Evolutionary conservation across 805 yeast genomes (phyloP), one percentile per base, ranked within the genome.

Genomic region (Nakazawaea peltata): DNA sequence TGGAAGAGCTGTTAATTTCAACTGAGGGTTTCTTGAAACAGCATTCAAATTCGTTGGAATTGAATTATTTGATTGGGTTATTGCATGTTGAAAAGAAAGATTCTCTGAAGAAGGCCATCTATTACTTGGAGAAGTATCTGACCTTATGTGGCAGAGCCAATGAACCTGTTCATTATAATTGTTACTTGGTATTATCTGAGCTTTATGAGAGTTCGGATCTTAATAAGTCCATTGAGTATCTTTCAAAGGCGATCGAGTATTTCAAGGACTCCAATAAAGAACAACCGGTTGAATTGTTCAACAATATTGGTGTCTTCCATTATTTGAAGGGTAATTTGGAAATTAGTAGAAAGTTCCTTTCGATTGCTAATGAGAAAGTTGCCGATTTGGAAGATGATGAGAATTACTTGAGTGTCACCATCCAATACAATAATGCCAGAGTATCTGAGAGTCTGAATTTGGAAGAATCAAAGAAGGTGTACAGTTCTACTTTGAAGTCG

Each of bases 231-330:
- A 64, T 85, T 45, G 69, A 68, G 15, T 76, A 69, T 48, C 61
- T 88, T 35, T 56, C 73, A 40, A 70, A 73, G 47, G 77, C 88
- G 27, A 61, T 76, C 16, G 81, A 76, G 32, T 60, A 71, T 5
- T 58, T 66, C 37, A 55, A 59, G 29, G 55, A 54, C 22, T 51
- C 55, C 16, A 37, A 39, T 22, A 23, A 16, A 28, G 66, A 65
- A 24, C 62, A 67, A 2, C 74, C 77, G 2, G 57, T 71, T 30
- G 81, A 77, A 45, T 61, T 90, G 19, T 65, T 77, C 48, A 87
- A 86, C 52, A 92, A 92, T 48, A 65, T 86, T 45, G 97, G 94
- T 29, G 94, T 84, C 4, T 74, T 86, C 56, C 73, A 83, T 39
- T 81, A 82, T 50, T 63, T 77, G 42, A 77, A 71, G 16, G 77